A percentile compares a stretch with the other conserved stretches of the same genome.
phyloP scores from a whole-genome alignment of 1,139 yeast genomes.

The Pichia sp. region DNA sequence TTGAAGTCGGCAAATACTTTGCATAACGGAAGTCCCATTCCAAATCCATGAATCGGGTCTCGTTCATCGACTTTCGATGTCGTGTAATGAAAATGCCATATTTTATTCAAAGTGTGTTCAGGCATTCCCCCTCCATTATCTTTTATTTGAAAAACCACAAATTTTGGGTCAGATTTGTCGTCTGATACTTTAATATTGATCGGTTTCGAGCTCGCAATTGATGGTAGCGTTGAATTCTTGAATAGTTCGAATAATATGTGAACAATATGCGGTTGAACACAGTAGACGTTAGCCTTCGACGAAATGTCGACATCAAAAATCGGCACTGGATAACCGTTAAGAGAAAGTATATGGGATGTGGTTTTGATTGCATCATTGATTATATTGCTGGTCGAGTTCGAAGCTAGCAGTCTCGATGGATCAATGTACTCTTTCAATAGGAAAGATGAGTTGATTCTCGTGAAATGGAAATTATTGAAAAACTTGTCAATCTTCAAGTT shows the following conservation, averaged over 20 bases:
- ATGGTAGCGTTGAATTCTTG: constrained; percentile 24
- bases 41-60: constrained; percentile 24
- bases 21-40: constrained; percentile 25
- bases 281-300: constrained; percentile 8
- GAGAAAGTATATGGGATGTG: constrained; percentile 16
- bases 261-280: constrained; percentile 22
- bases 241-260: constrained; percentile 24
- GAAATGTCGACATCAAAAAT: constrained; percentile 9
- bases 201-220: constrained; percentile 15
- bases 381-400: constrained; percentile 10
- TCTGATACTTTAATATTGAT: constrained; percentile 11
- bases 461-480: constrained; percentile 17
- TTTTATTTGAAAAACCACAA: constrained; percentile 12
- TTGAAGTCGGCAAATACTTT: constrained; percentile 21
- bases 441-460: constrained; percentile 19
- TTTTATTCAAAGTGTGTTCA: constrained; percentile 11
- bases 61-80: constrained; percentile 19
- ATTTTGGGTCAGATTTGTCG: constrained; percentile 3
- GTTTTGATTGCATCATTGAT: constrained; percentile 14
- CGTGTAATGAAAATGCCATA: constrained; percentile 25
- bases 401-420: constrained; percentile 11
- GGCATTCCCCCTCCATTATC: constrained; percentile 24
- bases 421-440: constrained; percentile 18
- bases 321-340: constrained; percentile 25
- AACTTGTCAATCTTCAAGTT: constrained; percentile 14